Conservation (phyloP, 352 stramenopile genomes). For the Pythium pyrilobum region DNA sequence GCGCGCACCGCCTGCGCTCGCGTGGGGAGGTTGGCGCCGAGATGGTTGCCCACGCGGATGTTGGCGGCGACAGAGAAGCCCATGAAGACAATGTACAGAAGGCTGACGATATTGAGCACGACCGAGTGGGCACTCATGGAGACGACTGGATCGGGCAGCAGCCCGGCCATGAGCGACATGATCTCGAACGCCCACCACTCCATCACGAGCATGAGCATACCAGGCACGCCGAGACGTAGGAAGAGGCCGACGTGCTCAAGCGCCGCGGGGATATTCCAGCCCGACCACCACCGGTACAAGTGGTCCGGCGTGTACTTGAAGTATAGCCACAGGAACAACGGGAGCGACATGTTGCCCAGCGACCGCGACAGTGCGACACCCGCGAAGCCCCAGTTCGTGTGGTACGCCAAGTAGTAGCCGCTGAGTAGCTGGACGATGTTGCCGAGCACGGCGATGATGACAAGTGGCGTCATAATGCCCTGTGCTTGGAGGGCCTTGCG, state of each 20-base stretch:
- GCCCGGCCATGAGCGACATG: slow-evolving; percentile 62
- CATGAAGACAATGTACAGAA: slow-evolving; percentile 79
- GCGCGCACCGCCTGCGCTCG: slow-evolving; percentile 49
- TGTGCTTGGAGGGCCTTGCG: slow-evolving; percentile 61
- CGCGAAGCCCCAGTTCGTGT: slow-evolving; percentile 70
- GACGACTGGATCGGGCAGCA: slow-evolving; percentile 58
- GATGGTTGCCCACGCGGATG: slow-evolving; percentile 70
- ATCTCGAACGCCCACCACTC: slow-evolving; percentile 78
- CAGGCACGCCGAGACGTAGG: slow-evolving; percentile 54
- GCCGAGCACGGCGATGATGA: slow-evolving; percentile 38
- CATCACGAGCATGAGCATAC: slow-evolving; percentile 64
- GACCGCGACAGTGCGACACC: slow-evolving; percentile 65
- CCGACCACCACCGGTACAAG: slow-evolving; percentile 48
- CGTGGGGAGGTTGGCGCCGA: slow-evolving; percentile 61
- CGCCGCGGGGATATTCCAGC: slow-evolving; percentile 53
- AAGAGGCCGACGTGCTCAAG: slow-evolving; percentile 51
- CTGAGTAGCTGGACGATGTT: slow-evolving; percentile 52
- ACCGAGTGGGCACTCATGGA: slow-evolving; percentile 67
- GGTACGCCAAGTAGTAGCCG: slow-evolving; percentile 71
- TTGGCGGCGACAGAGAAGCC: slow-evolving; percentile 58
- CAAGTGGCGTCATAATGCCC: slow-evolving; percentile 55
- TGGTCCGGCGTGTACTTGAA: slow-evolving; percentile 33
- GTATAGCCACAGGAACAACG: slow-evolving; percentile 49
- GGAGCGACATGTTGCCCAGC: slow-evolving; percentile 49
- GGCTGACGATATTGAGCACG: slow-evolving; percentile 59